Conservation (phyloP, 805 yeast species). For the Ogataea nakhonphanomensis region DNA sequence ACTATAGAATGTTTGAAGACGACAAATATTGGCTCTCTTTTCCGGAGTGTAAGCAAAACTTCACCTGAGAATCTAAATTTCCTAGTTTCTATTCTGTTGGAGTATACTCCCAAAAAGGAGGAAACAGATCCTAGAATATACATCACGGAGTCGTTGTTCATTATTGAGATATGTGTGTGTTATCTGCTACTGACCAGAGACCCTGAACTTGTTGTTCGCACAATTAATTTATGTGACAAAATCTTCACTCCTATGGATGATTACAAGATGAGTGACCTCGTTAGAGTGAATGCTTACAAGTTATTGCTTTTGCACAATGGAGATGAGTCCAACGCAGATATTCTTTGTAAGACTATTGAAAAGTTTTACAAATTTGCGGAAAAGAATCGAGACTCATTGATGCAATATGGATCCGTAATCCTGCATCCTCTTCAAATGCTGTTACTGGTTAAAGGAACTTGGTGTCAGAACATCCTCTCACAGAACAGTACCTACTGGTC, state of each 20-base stretch:
- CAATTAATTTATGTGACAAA: conserved; percentile 23
- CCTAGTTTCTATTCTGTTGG: conserved; percentile 34
- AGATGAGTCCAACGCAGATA: conserved; percentile 17
- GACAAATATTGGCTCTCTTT: conserved; percentile 55
- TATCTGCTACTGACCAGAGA: conserved; percentile 30
- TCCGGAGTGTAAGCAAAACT: conserved; percentile 46
- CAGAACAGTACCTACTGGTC: conserved; percentile 46
- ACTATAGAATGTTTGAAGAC: conserved; percentile 81
- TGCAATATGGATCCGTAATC: conserved; percentile 43
- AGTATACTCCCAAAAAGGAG: conserved; percentile 33
- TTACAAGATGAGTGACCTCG: conserved; percentile 26
- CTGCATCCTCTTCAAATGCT: conserved; percentile 49
- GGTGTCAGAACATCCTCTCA: conserved; percentile 39
- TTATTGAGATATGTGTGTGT: conserved; percentile 33
- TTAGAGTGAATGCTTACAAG: conserved; percentile 52
- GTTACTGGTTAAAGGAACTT: conserved; percentile 39
- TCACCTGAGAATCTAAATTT: conserved; percentile 34
- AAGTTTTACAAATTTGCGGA: conserved; percentile 21
- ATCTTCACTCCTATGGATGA: conserved; percentile 24
- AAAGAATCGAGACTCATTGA: conserved; percentile 38
- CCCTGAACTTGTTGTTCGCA: conserved; percentile 20
- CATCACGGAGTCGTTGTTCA: conserved; percentile 29
- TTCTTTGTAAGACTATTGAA: conserved; percentile 27
- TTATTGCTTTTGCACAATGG: conserved; percentile 43
- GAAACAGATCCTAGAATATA: conserved; percentile 27